phyloP scores from a whole-genome alignment of 1,284 basidiomycete genomes.

The Sphaerobolus stellatus region DNA sequence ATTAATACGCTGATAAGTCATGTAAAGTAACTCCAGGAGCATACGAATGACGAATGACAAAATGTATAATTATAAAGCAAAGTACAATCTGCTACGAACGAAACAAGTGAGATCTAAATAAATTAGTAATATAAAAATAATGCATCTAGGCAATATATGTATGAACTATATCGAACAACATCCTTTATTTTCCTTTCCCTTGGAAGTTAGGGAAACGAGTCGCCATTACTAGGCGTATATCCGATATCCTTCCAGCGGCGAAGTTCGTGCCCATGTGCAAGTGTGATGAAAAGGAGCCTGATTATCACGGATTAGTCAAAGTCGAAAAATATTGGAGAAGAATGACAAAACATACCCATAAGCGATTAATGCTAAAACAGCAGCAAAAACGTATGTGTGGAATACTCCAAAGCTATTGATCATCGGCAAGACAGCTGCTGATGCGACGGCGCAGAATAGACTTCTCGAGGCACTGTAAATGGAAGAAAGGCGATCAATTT shows the following conservation, averaged over 20 bases:
- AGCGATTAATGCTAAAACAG: slow-evolving; percentile 32
- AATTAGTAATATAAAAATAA: too few species aligned
- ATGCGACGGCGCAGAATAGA: slow-evolving; percentile 31
- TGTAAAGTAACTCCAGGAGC: too few species aligned
- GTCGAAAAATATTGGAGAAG: background rate
- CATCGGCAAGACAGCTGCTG: slow-evolving; percentile 34
- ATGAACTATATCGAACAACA: too few species aligned
- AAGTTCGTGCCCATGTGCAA: slow-evolving; percentile 36
- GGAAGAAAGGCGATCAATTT: background rate
- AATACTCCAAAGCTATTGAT: slow-evolving; percentile 35
- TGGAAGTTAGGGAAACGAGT: too few species aligned
- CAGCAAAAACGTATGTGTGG: slow-evolving; percentile 29
- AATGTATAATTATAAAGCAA: too few species aligned
- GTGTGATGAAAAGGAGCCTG: slow-evolving; percentile 37
- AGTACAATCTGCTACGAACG: too few species aligned
- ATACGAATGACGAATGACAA: too few species aligned
- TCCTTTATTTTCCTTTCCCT: too few species aligned
- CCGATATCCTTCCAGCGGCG: slow-evolving; percentile 23
- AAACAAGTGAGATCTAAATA: too few species aligned
- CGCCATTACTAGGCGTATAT: too few species aligned
- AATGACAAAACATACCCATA: slow-evolving; percentile 10
- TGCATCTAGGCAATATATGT: too few species aligned
- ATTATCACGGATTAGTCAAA: background rate
- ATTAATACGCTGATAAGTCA: too few species aligned
- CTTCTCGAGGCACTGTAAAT: slow-evolving; percentile 27